Evolutionary conservation across 2,329 filamentous ascomycete species (phyloP).

Genomic region (Plectosphaerella sp.): DNA sequence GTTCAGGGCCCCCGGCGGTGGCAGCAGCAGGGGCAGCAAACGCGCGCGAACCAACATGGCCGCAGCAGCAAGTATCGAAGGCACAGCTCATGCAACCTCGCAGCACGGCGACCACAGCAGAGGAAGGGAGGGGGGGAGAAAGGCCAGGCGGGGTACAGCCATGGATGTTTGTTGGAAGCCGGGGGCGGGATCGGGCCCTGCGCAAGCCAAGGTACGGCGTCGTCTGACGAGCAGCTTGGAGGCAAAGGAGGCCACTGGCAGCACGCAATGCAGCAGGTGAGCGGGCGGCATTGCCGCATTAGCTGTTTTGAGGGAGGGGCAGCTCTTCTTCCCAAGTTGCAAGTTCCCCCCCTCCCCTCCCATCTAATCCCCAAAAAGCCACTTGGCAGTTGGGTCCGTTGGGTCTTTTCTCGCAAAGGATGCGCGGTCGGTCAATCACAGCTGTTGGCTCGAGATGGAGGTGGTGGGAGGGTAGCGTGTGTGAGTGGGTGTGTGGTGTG

Average conservation of each 20-base stretch:
- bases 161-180: slow-evolving; percentile 3
- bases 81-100: no score
- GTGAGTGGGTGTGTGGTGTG: not conserved
- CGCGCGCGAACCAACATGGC: no score
- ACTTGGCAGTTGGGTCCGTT: slow-evolving; percentile 1
- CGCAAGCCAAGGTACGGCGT: slow-evolving; percentile 1
- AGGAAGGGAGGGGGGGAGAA: no score
- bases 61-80: not conserved
- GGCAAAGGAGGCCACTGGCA: not conserved
- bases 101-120: no score
- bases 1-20: not conserved
- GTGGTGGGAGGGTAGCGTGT: not conserved
- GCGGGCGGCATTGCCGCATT: slow-evolving; percentile 1
- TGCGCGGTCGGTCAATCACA: not conserved
- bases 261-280: not conserved
- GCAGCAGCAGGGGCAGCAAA: not conserved
- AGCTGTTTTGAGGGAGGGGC: slow-evolving; percentile 1
- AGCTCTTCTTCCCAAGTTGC: no score
- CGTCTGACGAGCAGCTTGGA: not conserved
- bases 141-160: not conserved
- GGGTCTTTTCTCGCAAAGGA: not conserved
- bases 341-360: no score
- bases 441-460: not conserved
- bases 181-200: slow-evolving; percentile 3
- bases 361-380: not conserved